Evolutionary conservation across 2,329 filamentous ascomycete species (phyloP).

Genomic region (Xylariomycetidae sp.): DNA sequence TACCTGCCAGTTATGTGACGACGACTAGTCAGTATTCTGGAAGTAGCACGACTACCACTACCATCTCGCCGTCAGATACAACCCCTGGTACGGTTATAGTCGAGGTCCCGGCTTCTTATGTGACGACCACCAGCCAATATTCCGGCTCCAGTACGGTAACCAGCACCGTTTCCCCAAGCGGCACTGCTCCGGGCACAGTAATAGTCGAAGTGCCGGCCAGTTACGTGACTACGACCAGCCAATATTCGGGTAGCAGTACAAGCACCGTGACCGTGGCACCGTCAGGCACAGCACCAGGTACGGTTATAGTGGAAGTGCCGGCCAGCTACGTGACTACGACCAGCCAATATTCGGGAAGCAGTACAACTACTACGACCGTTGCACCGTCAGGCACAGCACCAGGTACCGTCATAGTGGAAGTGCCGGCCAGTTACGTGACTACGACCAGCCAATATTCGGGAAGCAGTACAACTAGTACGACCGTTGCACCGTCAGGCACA

Average conservation of each 20-base stretch:
- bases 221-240: constrained; percentile 3
- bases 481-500: constrained; percentile 1
- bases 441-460: not conserved
- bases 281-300: constrained; percentile 4
- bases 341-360: not conserved
- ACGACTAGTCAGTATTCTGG: not conserved
- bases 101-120: not conserved
- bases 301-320: constrained; percentile 5
- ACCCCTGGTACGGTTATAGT: not conserved
- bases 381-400: constrained; percentile 2
- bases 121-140: not conserved
- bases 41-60: not conserved
- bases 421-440: constrained; percentile 7
- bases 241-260: not conserved
- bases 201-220: constrained; percentile 4
- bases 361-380: not conserved
- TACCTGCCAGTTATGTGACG: not conserved
- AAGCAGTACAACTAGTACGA: not conserved
- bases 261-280: constrained; percentile 1
- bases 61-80: not conserved
- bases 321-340: constrained; percentile 7
- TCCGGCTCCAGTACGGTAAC: not conserved
- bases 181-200: constrained; percentile 5
- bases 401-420: constrained; percentile 5
- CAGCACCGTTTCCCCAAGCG: constrained; percentile 1